Percentiles rank a stretch among this genome's conserved stretches.
Conservation (phyloP, 805 yeast genomes). For the Brettanomyces nanus region DNA sequence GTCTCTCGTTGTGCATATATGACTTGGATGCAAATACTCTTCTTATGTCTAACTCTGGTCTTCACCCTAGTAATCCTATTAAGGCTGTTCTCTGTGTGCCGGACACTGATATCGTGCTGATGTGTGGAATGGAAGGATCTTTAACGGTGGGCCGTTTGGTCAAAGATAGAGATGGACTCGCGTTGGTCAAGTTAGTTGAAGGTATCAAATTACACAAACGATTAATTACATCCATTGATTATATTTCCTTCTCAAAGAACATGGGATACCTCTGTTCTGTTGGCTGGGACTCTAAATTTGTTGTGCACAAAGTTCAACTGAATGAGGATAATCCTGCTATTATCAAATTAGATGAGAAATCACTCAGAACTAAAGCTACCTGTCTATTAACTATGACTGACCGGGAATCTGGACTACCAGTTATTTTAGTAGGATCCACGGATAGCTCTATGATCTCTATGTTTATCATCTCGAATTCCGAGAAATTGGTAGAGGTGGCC, state of each 20-base stretch:
- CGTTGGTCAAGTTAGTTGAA: neutral
- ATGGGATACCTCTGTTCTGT: conserved; percentile 38
- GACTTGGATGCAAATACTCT: conserved; percentile 16
- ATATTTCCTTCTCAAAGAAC: conserved; percentile 4
- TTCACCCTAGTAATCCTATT: conserved; percentile 14
- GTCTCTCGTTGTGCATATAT: conserved; percentile 18
- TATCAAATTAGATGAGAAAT: conserved; percentile 19
- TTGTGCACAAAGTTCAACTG: conserved; percentile 24
- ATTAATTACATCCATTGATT: conserved; percentile 19
- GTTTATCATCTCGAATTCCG: neutral
- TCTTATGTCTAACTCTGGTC: conserved; percentile 7
- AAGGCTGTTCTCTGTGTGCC: conserved; percentile 17
- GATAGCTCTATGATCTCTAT: conserved; percentile 53
- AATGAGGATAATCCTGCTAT: conserved; percentile 11
- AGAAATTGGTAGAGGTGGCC: conserved; percentile 27
- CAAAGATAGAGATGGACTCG: neutral
- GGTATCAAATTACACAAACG: conserved; percentile 23
- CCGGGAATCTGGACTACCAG: conserved; percentile 19
- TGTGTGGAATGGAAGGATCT: conserved; percentile 28
- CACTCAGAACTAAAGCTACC: conserved; percentile 43
- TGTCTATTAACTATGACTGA: conserved; percentile 32
- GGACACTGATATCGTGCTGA: conserved; percentile 15
- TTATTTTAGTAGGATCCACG: conserved; percentile 46
- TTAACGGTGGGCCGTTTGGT: conserved; percentile 10
- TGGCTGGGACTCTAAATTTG: conserved; percentile 51